These are phyloP conservation scores for Tylopilus sp. DNA, from an alignment of 768 basidiomycete species.

Conservation along the genomic window DNA sequence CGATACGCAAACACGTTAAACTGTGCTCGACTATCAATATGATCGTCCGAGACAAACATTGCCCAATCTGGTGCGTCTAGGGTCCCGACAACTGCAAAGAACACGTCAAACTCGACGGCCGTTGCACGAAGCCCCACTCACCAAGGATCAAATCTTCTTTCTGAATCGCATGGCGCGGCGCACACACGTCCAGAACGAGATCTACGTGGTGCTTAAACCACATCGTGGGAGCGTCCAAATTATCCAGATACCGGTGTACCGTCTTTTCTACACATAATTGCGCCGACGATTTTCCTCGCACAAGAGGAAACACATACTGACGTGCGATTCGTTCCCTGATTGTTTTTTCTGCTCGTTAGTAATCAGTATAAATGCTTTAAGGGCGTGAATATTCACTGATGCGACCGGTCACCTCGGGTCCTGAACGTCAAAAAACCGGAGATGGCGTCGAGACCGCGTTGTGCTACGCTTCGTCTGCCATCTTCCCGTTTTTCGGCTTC, in stretches of 20 bases:
- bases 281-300: constrained; percentile 63
- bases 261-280: constrained; percentile 68
- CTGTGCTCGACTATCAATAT: constrained; percentile 60
- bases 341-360: not conserved
- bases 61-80: constrained; percentile 71
- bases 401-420: constrained; percentile 30
- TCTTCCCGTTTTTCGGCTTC: constrained; percentile 39
- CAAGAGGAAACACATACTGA: constrained; percentile 57
- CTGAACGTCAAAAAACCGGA: constrained; percentile 49
- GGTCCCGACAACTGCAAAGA: constrained; percentile 56
- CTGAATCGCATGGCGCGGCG: constrained; percentile 40
- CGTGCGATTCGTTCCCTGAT: constrained; percentile 45
- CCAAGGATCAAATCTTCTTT: constrained; percentile 59
- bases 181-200: constrained; percentile 56
- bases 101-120: not conserved
- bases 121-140: not conserved
- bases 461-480: constrained; percentile 57
- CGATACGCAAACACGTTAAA: constrained; percentile 64
- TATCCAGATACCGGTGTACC: constrained; percentile 63
- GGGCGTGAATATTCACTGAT: constrained; percentile 35
- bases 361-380: not conserved
- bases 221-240: constrained; percentile 57
- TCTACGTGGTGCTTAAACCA: constrained; percentile 76
- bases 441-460: constrained; percentile 53
- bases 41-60: constrained; percentile 69